Conservation (phyloP, 2,329 filamentous ascomycete genomes). For the Ophiostoma ulmi region DNA sequence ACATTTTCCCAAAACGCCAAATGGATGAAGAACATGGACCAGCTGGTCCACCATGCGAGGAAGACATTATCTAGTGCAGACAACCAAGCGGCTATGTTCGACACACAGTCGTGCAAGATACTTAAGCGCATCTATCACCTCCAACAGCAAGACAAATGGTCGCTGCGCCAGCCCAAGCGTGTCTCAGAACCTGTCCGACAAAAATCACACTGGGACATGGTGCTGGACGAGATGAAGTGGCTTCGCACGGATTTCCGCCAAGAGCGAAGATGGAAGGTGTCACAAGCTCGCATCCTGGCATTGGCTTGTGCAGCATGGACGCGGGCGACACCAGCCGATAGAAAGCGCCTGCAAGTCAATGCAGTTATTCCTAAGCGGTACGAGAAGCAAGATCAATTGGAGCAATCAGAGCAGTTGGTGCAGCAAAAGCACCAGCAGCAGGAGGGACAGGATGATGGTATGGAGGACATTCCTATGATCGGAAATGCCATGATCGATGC, state of each 20-base stretch:
- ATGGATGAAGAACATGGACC: conserved; percentile 61
- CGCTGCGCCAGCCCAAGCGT: conserved; percentile 79
- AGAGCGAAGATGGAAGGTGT: conserved; percentile 89
- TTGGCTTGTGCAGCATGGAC: conserved; percentile 81
- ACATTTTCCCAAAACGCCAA: conserved; percentile 51
- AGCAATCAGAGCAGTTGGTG: neutral
- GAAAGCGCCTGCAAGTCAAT: conserved; percentile 63
- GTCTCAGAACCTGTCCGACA: conserved; percentile 73
- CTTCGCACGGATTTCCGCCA: conserved; percentile 95
- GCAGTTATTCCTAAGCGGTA: conserved; percentile 40
- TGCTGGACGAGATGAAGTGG: conserved; percentile 93
- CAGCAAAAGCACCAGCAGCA: neutral
- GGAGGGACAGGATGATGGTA: conserved; percentile 29
- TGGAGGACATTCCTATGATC: conserved; percentile 24
- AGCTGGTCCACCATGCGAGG: conserved; percentile 73
- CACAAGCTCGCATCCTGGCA: conserved; percentile 73
- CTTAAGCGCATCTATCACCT: conserved; percentile 82
- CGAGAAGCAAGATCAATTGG: neutral
- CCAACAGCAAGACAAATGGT: conserved; percentile 90
- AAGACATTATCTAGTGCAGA: conserved; percentile 87
- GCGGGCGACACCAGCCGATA: conserved; percentile 57
- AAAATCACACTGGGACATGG: conserved; percentile 74
- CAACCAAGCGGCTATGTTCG: conserved; percentile 74
- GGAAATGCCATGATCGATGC: conserved; percentile 28
- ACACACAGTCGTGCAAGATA: conserved; percentile 82